Evolutionary conservation across 2,329 filamentous ascomycete species (phyloP), one percentile per base, ranked within the genome.

Genomic region (Aspergillus aculeatinus): DNA sequence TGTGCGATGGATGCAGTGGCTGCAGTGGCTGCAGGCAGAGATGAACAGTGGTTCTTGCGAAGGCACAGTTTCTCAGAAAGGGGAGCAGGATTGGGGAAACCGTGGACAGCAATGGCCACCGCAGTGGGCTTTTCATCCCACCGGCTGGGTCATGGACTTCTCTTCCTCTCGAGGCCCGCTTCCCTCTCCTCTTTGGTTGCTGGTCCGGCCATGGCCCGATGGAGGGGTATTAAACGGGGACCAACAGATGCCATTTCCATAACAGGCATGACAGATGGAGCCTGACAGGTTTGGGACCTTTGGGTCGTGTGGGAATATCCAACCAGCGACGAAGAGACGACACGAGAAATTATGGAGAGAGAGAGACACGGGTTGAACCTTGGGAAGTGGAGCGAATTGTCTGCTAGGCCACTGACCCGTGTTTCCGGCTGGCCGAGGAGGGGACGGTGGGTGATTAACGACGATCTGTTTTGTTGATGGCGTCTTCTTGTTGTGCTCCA

Each of bases 311-410:
- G 53, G 29, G 48, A 35, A 44, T 44, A 44, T 44, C 53, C 53
- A 55, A 35, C 53, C 53, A 55, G 16, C 39, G 27, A 55, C 42
- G 11, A 25, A 16, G 11, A 7, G 14, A 21, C n/a, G 42, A 55
- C 42, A 55, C 53, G 53, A 55, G 53, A 55, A 48, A 48, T 55
- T 55, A 50, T 50, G 44, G 51, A 48, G 42, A 33, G 39, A n/a
- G 16, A 31, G 16, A 31, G 25, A 31, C 25, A 55, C 53, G 53
- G 53, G 53, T 29, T 55, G 42, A 55, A 55, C 53, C 53, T 55
- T 55, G 53, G 21, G 21, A 25, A 55, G 53, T 55, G 53, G 53
- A 55, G 53, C 42, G 16, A n/a, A 16, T 16, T 44, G 39, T 19
- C 39, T 19, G 39, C 39, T 9, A 19, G 33, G 1, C 33, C 33